Conservation (phyloP, 2,329 filamentous ascomycete species). For the Cladorrhinum sp. region DNA sequence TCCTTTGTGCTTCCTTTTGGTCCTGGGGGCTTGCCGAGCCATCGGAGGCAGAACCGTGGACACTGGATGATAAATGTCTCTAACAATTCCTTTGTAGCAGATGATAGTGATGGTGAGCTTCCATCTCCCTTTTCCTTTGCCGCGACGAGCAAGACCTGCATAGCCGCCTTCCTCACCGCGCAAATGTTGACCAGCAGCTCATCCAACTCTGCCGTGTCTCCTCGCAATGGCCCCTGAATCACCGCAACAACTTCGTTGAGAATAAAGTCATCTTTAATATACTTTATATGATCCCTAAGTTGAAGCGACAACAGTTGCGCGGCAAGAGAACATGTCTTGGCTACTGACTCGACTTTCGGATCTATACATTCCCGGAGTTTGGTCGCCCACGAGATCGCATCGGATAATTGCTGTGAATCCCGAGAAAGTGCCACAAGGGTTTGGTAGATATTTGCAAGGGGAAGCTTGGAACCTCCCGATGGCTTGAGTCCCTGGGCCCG, state of each 20-base stretch:
- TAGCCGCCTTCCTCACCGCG: constrained; percentile 51
- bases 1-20: constrained; percentile 54
- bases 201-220: constrained; percentile 57
- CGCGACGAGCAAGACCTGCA: constrained; percentile 42
- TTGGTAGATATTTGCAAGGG: constrained; percentile 50
- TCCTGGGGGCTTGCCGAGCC: constrained; percentile 57
- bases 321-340: constrained; percentile 49
- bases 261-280: constrained; percentile 39
- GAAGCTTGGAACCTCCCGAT: constrained; percentile 39
- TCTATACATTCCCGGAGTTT: constrained; percentile 42
- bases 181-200: constrained; percentile 58
- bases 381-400: constrained; percentile 55
- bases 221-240: constrained; percentile 58
- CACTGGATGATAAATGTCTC: constrained; percentile 57
- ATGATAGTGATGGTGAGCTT: constrained; percentile 11
- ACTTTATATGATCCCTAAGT: constrained; percentile 44
- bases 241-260: constrained; percentile 49
- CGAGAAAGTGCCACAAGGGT: constrained; percentile 44
- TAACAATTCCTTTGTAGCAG: constrained; percentile 38
- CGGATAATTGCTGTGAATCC: constrained; percentile 46
- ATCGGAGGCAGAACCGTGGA: constrained; percentile 58
- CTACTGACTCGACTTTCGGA: constrained; percentile 43
- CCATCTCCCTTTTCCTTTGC: constrained; percentile 18
- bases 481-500: constrained; percentile 35
- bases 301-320: constrained; percentile 55